These are phyloP conservation scores for Marasmius oreades DNA, from an alignment of 1,284 basidiomycete genomes.

Conservation along the genomic window DNA sequence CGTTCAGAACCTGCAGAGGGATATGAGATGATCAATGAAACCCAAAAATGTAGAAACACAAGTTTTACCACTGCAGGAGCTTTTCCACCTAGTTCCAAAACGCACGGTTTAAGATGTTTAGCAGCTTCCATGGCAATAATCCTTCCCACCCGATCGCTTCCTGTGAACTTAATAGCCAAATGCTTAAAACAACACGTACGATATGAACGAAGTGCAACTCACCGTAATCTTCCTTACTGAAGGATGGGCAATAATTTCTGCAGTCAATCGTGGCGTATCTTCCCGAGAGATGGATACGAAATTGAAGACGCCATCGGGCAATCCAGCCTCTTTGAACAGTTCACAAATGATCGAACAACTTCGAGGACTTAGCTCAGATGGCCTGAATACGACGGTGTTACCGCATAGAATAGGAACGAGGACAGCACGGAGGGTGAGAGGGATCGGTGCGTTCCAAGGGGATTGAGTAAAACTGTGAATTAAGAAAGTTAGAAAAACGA, in stretches of 20 bases:
- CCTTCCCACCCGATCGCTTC: conserved; percentile 65
- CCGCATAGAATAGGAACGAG: conserved; percentile 56
- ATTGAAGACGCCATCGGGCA: conserved; percentile 61
- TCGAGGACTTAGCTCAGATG: conserved; percentile 53
- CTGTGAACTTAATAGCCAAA: conserved; percentile 77
- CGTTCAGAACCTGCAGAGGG: conserved; percentile 38
- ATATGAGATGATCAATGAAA: not conserved
- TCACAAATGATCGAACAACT: conserved; percentile 49
- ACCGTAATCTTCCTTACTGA: conserved; percentile 45
- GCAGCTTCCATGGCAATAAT: conserved; percentile 72
- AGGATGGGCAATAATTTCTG: conserved; percentile 55
- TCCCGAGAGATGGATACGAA: conserved; percentile 50
- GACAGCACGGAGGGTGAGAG: conserved; percentile 46
- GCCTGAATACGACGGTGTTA: conserved; percentile 62
- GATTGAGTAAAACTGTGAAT: conserved; percentile 33
- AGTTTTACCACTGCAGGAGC: conserved; percentile 59
- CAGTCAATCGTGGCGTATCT: conserved; percentile 40
- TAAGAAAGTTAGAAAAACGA: not conserved
- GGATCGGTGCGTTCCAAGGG: conserved; percentile 46
- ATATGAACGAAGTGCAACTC: conserved; percentile 8
- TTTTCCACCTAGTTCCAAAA: conserved; percentile 76
- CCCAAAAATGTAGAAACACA: not conserved
- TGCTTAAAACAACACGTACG: conserved; percentile 12
- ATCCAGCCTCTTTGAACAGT: conserved; percentile 51
- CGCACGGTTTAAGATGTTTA: conserved; percentile 69